phyloP scores from a whole-genome alignment of 108 stramenopile genomes.

The Cyclotella baltica region DNA sequence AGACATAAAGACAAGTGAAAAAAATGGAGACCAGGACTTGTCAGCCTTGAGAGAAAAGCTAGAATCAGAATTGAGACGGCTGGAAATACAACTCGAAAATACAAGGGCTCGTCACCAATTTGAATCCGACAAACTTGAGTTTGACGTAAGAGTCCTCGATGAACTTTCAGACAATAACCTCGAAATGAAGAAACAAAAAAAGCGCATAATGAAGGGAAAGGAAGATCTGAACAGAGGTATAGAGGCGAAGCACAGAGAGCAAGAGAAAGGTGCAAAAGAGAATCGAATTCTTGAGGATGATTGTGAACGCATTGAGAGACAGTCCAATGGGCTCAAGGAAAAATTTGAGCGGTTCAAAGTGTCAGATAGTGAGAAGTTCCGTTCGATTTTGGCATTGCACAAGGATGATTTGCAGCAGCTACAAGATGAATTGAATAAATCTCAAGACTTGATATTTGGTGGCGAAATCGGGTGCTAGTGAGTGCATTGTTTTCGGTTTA shows the following conservation, averaged over 20 bases:
- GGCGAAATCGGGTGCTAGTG: conserved; percentile 39
- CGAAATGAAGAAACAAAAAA: conserved; percentile 49
- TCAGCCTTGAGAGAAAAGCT: conserved; percentile 31
- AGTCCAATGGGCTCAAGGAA: conserved; percentile 48
- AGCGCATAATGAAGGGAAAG: conserved; percentile 52
- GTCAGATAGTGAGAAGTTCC: conserved; percentile 51
- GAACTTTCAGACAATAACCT: conserved; percentile 43
- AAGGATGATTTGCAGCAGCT: conserved; percentile 45
- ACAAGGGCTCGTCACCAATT: conserved; percentile 39
- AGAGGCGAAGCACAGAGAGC: conserved; percentile 27
- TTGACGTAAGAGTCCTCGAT: conserved; percentile 47
- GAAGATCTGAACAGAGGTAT: conserved; percentile 32
- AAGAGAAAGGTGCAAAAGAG: conserved; percentile 19
- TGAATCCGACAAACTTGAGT: conserved; percentile 50
- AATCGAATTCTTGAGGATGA: conserved; percentile 47
- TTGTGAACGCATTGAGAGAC: conserved; percentile 56
- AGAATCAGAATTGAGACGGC: conserved; percentile 28
- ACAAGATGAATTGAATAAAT: conserved; percentile 36
- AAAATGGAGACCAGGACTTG: conserved; percentile 22
- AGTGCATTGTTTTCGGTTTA: not conserved
- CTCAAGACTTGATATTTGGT: conserved; percentile 47
- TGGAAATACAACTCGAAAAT: conserved; percentile 46
- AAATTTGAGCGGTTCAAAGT: conserved; percentile 54
- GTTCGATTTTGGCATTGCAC: conserved; percentile 34
- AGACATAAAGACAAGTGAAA: conserved; percentile 40